These are phyloP conservation scores for Neurospora sp. DNA, from an alignment of 495 filamentous ascomycete genomes.

Conservation along the genomic window DNA sequence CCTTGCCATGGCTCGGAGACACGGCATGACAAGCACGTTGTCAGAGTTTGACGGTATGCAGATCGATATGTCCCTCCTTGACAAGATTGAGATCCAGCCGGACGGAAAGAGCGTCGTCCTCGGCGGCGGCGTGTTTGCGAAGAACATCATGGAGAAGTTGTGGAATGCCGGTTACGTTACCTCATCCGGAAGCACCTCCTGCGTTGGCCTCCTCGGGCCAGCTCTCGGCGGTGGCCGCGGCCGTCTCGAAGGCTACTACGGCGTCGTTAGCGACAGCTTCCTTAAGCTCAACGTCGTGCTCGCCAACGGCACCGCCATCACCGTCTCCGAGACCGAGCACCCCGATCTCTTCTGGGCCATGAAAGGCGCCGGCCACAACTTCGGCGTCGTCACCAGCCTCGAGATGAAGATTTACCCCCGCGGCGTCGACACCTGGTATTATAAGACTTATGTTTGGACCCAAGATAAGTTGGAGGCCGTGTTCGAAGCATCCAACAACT, in stretches of 20 bases:
- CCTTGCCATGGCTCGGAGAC: constrained; percentile 37
- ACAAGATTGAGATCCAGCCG: constrained; percentile 27
- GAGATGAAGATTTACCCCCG: constrained; percentile 38
- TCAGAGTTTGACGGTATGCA: constrained; percentile 39
- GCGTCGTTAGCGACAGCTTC: constrained; percentile 50
- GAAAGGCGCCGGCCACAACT: constrained; percentile 52
- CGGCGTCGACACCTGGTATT: constrained; percentile 26
- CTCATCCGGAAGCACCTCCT: constrained; percentile 26
- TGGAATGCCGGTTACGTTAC: constrained; percentile 30
- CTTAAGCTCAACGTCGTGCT: constrained; percentile 44
- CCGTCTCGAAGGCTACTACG: constrained; percentile 46
- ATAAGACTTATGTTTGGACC: constrained; percentile 36
- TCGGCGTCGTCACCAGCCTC: constrained; percentile 47
- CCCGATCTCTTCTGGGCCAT: constrained; percentile 49
- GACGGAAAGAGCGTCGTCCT: constrained; percentile 40
- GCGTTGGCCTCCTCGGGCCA: constrained; percentile 12
- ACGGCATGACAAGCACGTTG: constrained; percentile 35
- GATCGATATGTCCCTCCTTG: constrained; percentile 35
- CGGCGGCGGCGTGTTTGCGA: constrained; percentile 37
- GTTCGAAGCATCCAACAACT: constrained; percentile 36
- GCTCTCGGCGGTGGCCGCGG: constrained; percentile 53
- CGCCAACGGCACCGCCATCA: constrained; percentile 40
- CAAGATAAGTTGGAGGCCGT: constrained; percentile 36
- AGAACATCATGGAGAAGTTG: constrained; percentile 24
- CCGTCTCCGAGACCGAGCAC: constrained; percentile 23